phyloP scores from a whole-genome alignment of 1,284 basidiomycete genomes.

The Pseudozyma sp. region DNA sequence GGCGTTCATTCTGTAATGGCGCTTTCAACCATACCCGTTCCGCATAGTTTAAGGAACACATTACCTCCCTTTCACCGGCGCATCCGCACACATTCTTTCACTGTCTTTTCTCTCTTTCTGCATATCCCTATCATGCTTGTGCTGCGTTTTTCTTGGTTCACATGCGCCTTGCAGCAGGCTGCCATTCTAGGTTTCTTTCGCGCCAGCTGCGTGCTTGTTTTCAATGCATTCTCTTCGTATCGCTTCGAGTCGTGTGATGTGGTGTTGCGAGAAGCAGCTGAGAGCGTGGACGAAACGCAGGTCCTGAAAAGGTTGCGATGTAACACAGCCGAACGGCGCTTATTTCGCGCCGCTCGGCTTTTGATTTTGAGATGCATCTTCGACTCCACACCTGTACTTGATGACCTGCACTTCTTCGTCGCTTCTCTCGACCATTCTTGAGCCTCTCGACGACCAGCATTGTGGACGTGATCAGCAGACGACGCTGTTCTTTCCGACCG shows the following conservation, averaged over 20 bases:
- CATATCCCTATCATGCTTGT: slow-evolving; percentile 1
- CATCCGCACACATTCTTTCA: slow-evolving; percentile 5
- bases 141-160: neutral
- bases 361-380: slow-evolving; percentile 1
- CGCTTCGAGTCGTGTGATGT: neutral
- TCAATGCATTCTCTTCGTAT: neutral
- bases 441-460: no score
- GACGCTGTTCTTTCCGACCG: no score
- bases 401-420: neutral
- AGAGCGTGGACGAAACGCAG: neutral
- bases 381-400: neutral
- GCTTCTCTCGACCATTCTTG: neutral
- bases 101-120: slow-evolving; percentile 19
- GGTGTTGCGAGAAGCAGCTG: neutral
- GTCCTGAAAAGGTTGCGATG: no score
- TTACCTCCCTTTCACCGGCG: neutral
- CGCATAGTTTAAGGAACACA: neutral
- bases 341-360: neutral
- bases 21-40: slow-evolving; percentile 20
- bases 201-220: neutral
- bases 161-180: neutral
- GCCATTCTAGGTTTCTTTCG: neutral
- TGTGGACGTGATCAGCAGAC: no score
- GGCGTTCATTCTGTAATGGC: neutral
- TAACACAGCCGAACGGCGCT: neutral